Evolutionary conservation across 768 basidiomycete species (phyloP).

Genomic region (Piloderma croceum): DNA sequence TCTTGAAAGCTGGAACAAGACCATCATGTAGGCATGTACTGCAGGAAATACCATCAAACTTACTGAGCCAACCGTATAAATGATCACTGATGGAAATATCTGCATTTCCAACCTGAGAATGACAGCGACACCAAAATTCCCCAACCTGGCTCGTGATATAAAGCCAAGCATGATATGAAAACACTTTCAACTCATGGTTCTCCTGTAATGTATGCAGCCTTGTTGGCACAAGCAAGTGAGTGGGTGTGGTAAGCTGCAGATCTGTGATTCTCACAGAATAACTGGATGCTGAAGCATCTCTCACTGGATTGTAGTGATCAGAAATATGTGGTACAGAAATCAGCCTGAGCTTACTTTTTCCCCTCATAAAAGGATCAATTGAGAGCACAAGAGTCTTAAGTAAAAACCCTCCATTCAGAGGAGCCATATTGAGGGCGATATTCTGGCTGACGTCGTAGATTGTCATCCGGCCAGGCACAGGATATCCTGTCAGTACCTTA

Average conservation of each 20-base stretch:
- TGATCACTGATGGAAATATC: constrained; percentile 37
- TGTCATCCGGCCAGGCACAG: constrained; percentile 41
- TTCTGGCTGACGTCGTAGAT: constrained; percentile 38
- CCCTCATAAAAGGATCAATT: constrained; percentile 36
- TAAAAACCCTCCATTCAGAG: constrained; percentile 42
- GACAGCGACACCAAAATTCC: constrained; percentile 35
- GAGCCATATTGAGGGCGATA: constrained; percentile 45
- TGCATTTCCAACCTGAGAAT: constrained; percentile 40
- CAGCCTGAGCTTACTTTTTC: background rate
- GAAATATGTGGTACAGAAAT: constrained; percentile 13
- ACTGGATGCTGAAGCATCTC: constrained; percentile 24
- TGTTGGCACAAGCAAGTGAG: constrained; percentile 3
- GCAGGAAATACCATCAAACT: constrained; percentile 1
- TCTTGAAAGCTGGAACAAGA: constrained; percentile 29
- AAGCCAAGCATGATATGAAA: constrained; percentile 1
- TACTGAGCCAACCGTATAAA: constrained; percentile 30
- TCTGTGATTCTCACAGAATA: constrained; percentile 17
- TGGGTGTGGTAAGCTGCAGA: background rate
- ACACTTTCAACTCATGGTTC: constrained; percentile 30
- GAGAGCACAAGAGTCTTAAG: constrained; percentile 45
- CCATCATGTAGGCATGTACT: background rate
- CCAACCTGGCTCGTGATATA: constrained; percentile 15
- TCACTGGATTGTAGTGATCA: constrained; percentile 31
- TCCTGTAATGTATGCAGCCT: constrained; percentile 26
- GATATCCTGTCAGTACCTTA: constrained; percentile 24